Evolutionary conservation across 176 grass and related monocot genomes (phyloP).

Genomic region (Oryza brachyantha): DNA sequence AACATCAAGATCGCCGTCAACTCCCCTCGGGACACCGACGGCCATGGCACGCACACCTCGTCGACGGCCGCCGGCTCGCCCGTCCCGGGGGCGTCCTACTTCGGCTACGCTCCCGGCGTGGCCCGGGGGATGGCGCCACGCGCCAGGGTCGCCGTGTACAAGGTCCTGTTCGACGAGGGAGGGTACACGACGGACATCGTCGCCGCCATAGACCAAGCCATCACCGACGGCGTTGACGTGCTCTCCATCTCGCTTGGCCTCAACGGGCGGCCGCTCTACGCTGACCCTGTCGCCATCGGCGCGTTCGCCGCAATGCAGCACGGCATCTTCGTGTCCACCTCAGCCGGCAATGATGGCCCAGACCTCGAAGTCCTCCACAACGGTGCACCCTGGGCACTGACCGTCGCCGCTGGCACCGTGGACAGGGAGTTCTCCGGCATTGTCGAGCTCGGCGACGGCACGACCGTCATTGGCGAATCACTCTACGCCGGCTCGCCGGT

Average conservation of each 20-base stretch:
- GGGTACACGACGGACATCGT: conserved; percentile 17
- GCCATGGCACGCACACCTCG: conserved; percentile 49
- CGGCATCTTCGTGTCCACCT: conserved; percentile 22
- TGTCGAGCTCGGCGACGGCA: conserved; percentile 19
- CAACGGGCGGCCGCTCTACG: background rate
- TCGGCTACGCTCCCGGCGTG: conserved; percentile 25
- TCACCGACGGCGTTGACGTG: conserved; percentile 47
- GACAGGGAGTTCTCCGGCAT: conserved; percentile 24
- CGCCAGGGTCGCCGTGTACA: conserved; percentile 44
- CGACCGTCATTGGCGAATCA: conserved; percentile 13
- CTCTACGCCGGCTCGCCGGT: background rate
- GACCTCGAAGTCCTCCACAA: background rate
- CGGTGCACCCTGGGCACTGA: conserved; percentile 38
- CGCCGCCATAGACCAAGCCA: conserved; percentile 17
- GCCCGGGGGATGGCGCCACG: conserved; percentile 36
- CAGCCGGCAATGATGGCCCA: conserved; percentile 25
- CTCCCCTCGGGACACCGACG: conserved; percentile 38
- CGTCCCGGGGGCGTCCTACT: conserved; percentile 21
- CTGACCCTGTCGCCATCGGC: conserved; percentile 12
- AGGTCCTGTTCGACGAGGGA: conserved; percentile 28
- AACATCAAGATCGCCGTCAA: conserved; percentile 8
- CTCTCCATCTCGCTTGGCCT: conserved; percentile 41
- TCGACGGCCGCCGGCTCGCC: conserved; percentile 39
- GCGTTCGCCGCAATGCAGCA: conserved; percentile 18
- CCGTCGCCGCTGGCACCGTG: conserved; percentile 24